phyloP scores from a whole-genome alignment of 257 asterid genomes.

The Primulina eburnea region DNA sequence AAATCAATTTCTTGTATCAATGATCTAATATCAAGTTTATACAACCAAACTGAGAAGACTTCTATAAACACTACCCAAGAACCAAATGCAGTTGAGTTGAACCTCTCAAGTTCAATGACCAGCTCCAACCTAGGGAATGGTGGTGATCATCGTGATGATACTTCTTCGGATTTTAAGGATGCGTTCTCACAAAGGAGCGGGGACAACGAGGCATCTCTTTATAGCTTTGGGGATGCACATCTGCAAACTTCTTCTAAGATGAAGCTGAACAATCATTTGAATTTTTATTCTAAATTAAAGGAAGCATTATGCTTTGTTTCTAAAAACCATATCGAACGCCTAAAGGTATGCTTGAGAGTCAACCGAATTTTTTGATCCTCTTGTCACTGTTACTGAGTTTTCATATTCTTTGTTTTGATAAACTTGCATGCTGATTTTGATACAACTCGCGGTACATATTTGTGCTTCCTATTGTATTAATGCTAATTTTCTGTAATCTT shows the following conservation, averaged over 20 bases:
- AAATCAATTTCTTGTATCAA: slow-evolving; percentile 37
- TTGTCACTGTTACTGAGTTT: slow-evolving; percentile 8
- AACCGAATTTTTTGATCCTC: slow-evolving; percentile 13
- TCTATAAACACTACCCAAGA: slow-evolving; percentile 28
- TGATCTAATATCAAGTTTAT: slow-evolving; percentile 64
- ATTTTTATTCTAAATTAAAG: slow-evolving; percentile 56
- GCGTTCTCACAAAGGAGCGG: slow-evolving; percentile 33
- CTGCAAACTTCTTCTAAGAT: slow-evolving; percentile 37
- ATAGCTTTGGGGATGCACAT: slow-evolving; percentile 32
- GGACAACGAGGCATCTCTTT: slow-evolving; percentile 30
- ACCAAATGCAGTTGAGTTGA: slow-evolving; percentile 29
- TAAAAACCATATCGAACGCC: slow-evolving; percentile 40
- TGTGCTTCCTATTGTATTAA: slow-evolving; percentile 9
- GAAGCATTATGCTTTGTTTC: slow-evolving; percentile 43
- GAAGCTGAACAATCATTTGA: slow-evolving; percentile 47
- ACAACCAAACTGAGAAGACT: slow-evolving; percentile 51
- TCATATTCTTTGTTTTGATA: not conserved
- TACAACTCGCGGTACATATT: slow-evolving; percentile 20
- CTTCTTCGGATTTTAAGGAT: slow-evolving; percentile 61
- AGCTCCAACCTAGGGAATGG: slow-evolving; percentile 33
- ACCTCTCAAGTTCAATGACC: slow-evolving; percentile 31
- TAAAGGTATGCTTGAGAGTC: slow-evolving; percentile 43
- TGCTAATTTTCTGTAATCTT: slow-evolving; percentile 16
- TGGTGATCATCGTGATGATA: slow-evolving; percentile 41
- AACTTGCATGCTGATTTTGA: slow-evolving; percentile 5